Evolutionary conservation across 1,139 yeast genomes (phyloP).

Genomic region (Geotrichum reessii): DNA sequence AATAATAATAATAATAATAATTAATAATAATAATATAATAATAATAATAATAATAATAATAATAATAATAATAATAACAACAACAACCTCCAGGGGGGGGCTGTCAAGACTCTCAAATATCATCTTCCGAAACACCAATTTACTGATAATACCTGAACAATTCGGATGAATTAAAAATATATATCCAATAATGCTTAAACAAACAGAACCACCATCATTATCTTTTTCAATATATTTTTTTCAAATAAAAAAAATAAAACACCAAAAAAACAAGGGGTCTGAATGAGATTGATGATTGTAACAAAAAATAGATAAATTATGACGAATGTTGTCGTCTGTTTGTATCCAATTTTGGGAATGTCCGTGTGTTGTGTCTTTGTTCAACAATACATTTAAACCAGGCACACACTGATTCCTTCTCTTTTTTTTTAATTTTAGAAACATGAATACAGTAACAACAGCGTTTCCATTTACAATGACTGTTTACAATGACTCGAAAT

Average conservation of each 20-base stretch:
- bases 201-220: not conserved
- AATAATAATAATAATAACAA: not conserved
- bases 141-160: no score
- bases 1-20: no score
- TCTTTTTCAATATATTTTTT: not conserved
- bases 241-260: not conserved
- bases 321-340: not conserved
- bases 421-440: not conserved
- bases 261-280: no score
- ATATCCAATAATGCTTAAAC: not conserved
- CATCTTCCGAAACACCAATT: no score
- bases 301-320: not conserved
- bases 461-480: not conserved
- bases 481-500: no score
- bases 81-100: no score
- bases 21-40: no score
- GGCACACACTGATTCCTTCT: not conserved
- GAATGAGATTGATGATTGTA: conserved; percentile 2
- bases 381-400: not conserved
- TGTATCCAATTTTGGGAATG: not conserved
- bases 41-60: no score
- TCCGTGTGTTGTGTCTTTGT: not conserved
- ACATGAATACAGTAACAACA: not conserved
- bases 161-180: conserved; percentile 1
- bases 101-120: no score